Base-by-base conservation (phyloP, 1,284 basidiomycete genomes). In the Leccinum subspadiceum region DNA sequence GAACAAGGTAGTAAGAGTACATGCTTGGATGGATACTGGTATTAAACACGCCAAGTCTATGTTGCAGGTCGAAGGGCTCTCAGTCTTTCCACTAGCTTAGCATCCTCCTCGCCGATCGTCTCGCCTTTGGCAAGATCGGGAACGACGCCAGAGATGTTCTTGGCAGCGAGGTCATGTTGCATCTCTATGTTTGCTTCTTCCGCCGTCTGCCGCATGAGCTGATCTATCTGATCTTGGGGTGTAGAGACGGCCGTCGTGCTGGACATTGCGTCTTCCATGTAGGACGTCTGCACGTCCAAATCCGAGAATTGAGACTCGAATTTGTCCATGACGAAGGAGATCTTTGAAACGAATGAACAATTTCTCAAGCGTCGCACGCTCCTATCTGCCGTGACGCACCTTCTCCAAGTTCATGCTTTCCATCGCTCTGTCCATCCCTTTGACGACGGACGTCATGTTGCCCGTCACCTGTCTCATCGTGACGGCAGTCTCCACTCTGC, bases 391-490 rank as follows among this genome's bases (percentile, higher is more conserved):
- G 49, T 33, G 39, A 53, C 58, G 33, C 70, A 95, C 96, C 74
- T 90, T 82, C 71, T 99, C 97, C 55, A 99, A 84, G 78, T 99
- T 98, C 97, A 99, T 99, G 76, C 84, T 93, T 72, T 98, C 93
- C 97, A 99, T 98, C 4, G 97, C 97, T 73, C 91, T 93, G 76
- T 99, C 97, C 96, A 99, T 98, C 20, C 96, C 96, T 72, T 89
- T 90, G 56, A 99, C 97, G 5, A 99, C 97, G 26, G 88, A 89
- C 8, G 94, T 90, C 96, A 99, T 98, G 74, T 89, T 95, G 10
- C 94, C 94, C 22, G 96, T 96, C 37, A 94, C 87, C 75, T 92
- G 86, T 55, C 94, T 86, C 94, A 99, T 98, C 57, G 96, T 98
- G 46, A 99, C 96, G 0, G 97, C 97, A n/a, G 97, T 99, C 78